A percentile compares a stretch with the other conserved stretches of the same genome.
phyloP scores from a whole-genome alignment of 768 basidiomycete species.

The Panaeolus cyanescens region DNA sequence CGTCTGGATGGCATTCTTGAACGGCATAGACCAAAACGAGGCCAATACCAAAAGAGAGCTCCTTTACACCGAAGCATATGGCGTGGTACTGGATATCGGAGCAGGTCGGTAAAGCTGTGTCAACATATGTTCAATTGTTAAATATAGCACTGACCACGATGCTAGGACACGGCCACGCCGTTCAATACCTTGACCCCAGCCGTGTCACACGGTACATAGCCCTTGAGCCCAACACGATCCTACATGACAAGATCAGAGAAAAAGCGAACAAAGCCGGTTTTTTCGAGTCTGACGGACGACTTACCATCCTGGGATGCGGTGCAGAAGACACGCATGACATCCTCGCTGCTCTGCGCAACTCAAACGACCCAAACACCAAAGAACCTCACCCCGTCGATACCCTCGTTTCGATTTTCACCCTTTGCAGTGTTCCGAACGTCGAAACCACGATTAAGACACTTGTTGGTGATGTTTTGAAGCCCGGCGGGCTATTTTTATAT shows the following conservation, averaged over 20 bases:
- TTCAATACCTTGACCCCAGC: slow-evolving; percentile 56
- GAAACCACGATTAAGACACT: slow-evolving; percentile 47
- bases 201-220: slow-evolving; percentile 68
- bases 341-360: slow-evolving; percentile 33
- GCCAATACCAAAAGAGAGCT: slow-evolving; percentile 44
- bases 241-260: slow-evolving; percentile 59
- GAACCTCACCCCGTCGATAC: slow-evolving; percentile 48
- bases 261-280: slow-evolving; percentile 54
- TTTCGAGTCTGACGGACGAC: slow-evolving; percentile 48
- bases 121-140: background rate
- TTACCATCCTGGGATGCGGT: slow-evolving; percentile 62
- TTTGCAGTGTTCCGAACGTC: slow-evolving; percentile 67
- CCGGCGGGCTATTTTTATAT: slow-evolving; percentile 66
- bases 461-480: slow-evolving; percentile 53
- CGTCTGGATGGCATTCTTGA: slow-evolving; percentile 55
- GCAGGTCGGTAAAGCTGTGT: slow-evolving; percentile 59
- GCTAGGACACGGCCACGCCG: slow-evolving; percentile 64
- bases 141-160: background rate
- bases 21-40: slow-evolving; percentile 44
- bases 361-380: slow-evolving; percentile 21
- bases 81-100: slow-evolving; percentile 68
- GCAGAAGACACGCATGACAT: slow-evolving; percentile 60
- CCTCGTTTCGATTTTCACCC: slow-evolving; percentile 61
- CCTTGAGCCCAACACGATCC: slow-evolving; percentile 66
- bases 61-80: slow-evolving; percentile 44